A percentile compares a stretch with the other conserved stretches of the same genome.
Evolutionary conservation across 148 eudicot genomes (phyloP).

Genomic region (Fallopia convolvulus): DNA sequence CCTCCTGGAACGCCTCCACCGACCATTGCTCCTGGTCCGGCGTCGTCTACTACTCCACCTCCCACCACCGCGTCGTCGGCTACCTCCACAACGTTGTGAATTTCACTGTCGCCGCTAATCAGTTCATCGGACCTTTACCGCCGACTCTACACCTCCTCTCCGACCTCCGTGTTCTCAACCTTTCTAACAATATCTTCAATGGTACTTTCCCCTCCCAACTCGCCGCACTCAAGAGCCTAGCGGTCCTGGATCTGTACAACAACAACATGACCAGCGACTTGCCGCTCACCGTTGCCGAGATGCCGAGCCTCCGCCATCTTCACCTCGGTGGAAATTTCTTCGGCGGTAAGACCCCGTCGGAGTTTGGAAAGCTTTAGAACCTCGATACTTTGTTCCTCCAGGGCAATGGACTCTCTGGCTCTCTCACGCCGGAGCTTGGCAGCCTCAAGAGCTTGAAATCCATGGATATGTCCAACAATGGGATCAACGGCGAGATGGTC

Average conservation of each 20-base stretch:
- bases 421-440: slow-evolving; percentile 50
- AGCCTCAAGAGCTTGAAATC: slow-evolving; percentile 56
- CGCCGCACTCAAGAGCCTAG: slow-evolving; percentile 25
- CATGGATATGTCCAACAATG: slow-evolving; percentile 79
- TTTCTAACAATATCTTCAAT: slow-evolving; percentile 72
- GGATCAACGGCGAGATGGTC: slow-evolving; percentile 56
- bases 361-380: slow-evolving; percentile 55
- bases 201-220: slow-evolving; percentile 37
- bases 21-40: slow-evolving; percentile 58
- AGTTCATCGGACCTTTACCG: slow-evolving; percentile 49
- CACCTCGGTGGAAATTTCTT: slow-evolving; percentile 89
- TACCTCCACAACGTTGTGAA: slow-evolving; percentile 31
- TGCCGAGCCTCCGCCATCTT: slow-evolving; percentile 50
- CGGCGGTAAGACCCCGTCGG: slow-evolving; percentile 53
- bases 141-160: slow-evolving; percentile 28
- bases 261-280: slow-evolving; percentile 62
- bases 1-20: slow-evolving; percentile 53
- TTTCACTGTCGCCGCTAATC: slow-evolving; percentile 45
- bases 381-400: slow-evolving; percentile 77
- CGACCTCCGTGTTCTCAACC: slow-evolving; percentile 37
- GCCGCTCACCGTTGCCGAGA: slow-evolving; percentile 28
- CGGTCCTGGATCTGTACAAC: slow-evolving; percentile 69
- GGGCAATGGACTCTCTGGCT: slow-evolving; percentile 59
- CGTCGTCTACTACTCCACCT: slow-evolving; percentile 36
- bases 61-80: slow-evolving; percentile 19